Evolutionary conservation across 257 asterid species (phyloP).

Genomic region (Mentha longifolia): DNA sequence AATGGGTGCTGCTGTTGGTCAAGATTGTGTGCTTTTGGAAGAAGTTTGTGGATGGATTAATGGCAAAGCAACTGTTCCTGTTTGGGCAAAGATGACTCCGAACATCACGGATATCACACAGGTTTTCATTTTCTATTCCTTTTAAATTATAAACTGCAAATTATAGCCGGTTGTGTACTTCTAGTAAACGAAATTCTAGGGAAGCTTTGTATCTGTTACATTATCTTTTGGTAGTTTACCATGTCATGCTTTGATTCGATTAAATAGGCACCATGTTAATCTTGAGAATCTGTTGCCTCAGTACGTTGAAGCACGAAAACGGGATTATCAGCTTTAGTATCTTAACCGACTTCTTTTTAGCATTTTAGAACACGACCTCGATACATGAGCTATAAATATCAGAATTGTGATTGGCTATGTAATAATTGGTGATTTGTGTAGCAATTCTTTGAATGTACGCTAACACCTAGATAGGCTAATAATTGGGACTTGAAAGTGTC

Average conservation of each 20-base stretch:
- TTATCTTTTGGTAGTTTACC: not conserved
- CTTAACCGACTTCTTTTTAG: not conserved
- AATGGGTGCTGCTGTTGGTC: constrained; percentile 99
- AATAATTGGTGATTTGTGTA: not conserved
- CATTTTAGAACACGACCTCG: not conserved
- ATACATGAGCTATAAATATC: not conserved
- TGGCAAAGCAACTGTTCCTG: constrained; percentile 88
- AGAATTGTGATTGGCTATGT: not conserved
- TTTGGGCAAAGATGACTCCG: constrained; percentile 99
- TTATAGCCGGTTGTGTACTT: not conserved
- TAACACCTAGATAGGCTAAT: not conserved
- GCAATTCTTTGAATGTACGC: not conserved
- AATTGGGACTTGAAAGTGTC: not conserved
- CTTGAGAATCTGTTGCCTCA: not conserved
- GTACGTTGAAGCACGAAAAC: not conserved
- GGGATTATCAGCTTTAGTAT: not conserved
- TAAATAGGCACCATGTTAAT: not conserved
- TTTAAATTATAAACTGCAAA: not conserved
- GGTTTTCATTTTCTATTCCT: constrained; percentile 42
- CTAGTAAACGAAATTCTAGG: not conserved
- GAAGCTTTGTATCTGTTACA: not conserved
- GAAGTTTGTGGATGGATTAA: constrained; percentile 94
- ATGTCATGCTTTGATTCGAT: not conserved
- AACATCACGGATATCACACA: constrained; percentile 84
- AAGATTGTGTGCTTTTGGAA: constrained; percentile 86